Base-by-base conservation (phyloP, 768 basidiomycete genomes). In the Russula ochroleuca region DNA sequence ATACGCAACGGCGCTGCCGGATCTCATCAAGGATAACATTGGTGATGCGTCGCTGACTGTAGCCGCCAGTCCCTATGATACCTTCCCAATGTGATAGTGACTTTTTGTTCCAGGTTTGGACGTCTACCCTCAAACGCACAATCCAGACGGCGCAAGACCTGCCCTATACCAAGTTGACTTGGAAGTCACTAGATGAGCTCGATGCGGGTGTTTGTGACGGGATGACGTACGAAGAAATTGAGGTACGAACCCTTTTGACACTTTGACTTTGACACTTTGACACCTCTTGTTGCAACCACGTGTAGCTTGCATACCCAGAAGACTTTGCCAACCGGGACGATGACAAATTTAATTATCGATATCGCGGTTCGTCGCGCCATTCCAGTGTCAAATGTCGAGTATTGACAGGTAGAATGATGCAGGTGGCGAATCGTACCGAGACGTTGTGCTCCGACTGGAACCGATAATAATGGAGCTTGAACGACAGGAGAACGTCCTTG, bases 391-490 rank as follows among this genome's bases (percentile, higher is more conserved):
- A 5, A 15, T 8, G 53, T n/a, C 47, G 17, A 41, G 19, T n/a
- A 41, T n/a, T 51, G 38, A 47, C 33, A 5, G 35, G 19, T 37
- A 7, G n/a, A 4, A 23, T 52, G n/a, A 37, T 21, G 38, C 50
- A 79, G 81, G 86, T 21, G 97, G 97, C 59, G 97, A 99, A 77
- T 97, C 94, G 1, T 99, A 99, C 74, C 86, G 97, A 41, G 97
- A 99, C 72, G 96, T 99, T 11, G 94, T 97, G 14, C 84, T 92
- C 5, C 85, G 96, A 43, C 78, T 99, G 31, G 97, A 99, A 73
- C 97, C 97, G 25, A 90, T 98, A 57, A 99, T 99, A 69, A 98
- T 99, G 93, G 97, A 99, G 74, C 81, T 99, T 25, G 97, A 99
- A 75, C 81, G 97, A 59, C 97, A 98, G 74, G 91, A 96, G 75